Evolutionary conservation across 768 basidiomycete species (phyloP).

Genomic region (Phanerochaete carnosa): DNA sequence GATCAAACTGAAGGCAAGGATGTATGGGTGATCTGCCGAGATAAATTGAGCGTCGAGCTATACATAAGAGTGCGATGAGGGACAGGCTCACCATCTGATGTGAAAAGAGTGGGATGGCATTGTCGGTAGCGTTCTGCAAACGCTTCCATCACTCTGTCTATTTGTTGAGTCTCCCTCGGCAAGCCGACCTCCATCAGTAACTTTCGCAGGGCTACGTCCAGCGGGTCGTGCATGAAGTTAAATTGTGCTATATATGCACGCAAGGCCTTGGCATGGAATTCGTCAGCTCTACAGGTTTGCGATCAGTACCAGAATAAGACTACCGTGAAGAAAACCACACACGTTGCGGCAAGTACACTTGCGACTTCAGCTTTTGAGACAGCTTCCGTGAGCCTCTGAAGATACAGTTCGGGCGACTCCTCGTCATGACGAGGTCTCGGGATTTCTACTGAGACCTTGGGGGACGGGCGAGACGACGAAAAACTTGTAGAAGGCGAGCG

Average conservation of each 20-base stretch:
- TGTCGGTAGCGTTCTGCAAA: slow-evolving; percentile 82
- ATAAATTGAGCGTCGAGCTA: neutral
- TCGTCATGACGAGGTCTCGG: slow-evolving; percentile 45
- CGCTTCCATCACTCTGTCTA: slow-evolving; percentile 95
- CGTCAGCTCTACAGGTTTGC: slow-evolving; percentile 46
- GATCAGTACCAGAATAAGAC: neutral
- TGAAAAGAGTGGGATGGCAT: slow-evolving; percentile 82
- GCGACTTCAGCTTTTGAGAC: slow-evolving; percentile 81
- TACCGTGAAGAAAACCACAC: slow-evolving; percentile 14
- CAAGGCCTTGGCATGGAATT: slow-evolving; percentile 67
- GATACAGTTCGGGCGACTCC: slow-evolving; percentile 70
- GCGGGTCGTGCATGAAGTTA: slow-evolving; percentile 72
- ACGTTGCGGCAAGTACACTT: slow-evolving; percentile 80
- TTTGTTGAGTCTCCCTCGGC: slow-evolving; percentile 96
- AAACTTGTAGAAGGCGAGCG: slow-evolving; percentile 22
- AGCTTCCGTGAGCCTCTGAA: slow-evolving; percentile 57
- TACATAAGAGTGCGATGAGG: neutral
- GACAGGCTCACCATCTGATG: slow-evolving; percentile 58
- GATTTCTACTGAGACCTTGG: slow-evolving; percentile 40
- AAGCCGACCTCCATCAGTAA: slow-evolving; percentile 89
- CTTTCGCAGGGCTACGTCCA: slow-evolving; percentile 89
- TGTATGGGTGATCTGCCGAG: slow-evolving; percentile 84
- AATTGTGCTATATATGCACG: slow-evolving; percentile 72
- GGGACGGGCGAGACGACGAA: slow-evolving; percentile 41
- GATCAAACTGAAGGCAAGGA: slow-evolving; percentile 94